A percentile compares a stretch with the other conserved stretches of the same genome.
Conservation (phyloP, 78 protist genomes). For the Guillardia theta region DNA sequence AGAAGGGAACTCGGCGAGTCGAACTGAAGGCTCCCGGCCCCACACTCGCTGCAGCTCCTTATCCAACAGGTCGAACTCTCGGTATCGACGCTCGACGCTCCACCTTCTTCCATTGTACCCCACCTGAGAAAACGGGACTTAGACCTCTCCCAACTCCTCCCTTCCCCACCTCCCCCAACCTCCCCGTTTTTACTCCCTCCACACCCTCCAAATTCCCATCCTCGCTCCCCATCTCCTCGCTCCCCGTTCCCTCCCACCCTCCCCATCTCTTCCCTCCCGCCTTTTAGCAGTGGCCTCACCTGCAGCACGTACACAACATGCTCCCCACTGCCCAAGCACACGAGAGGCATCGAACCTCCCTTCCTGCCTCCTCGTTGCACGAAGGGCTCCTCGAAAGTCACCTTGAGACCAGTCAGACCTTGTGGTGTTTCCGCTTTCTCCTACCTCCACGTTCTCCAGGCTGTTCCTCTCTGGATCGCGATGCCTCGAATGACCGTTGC, state of each 20-base stretch:
- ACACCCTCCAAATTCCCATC: too few species aligned
- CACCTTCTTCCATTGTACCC: neutral
- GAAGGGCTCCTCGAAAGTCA: neutral
- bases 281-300: too few species aligned
- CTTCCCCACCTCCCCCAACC: too few species aligned
- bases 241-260: too few species aligned
- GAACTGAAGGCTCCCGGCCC: neutral
- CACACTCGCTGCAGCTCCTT: neutral
- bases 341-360: neutral
- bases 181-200: too few species aligned
- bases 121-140: too few species aligned
- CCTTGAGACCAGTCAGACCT: neutral
- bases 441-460: neutral
- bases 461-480: too few species aligned
- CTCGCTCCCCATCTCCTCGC: too few species aligned
- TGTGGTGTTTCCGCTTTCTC: neutral
- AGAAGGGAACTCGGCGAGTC: neutral
- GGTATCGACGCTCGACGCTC: neutral
- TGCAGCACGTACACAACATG: neutral
- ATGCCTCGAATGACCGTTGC: too few species aligned
- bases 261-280: too few species aligned
- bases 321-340: neutral
- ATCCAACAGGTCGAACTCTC: neutral
- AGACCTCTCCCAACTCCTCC: too few species aligned
- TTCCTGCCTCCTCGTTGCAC: neutral